phyloP scores from a whole-genome alignment of 2,329 filamentous ascomycete species.

The Boeremia lycopersici region DNA sequence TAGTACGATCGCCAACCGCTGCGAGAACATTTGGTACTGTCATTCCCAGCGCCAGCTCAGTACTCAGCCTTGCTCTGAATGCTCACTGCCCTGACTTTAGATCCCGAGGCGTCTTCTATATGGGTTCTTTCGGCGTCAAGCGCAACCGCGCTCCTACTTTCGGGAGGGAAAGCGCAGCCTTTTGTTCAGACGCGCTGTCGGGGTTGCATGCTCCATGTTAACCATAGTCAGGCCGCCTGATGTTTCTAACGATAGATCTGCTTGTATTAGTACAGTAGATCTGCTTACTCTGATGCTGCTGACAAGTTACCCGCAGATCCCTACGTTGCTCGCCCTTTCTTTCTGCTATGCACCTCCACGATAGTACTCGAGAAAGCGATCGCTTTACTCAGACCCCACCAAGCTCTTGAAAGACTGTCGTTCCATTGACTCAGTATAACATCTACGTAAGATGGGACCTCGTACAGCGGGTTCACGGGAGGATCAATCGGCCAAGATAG shows the following conservation, averaged over 20 bases:
- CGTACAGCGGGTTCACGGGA: background rate
- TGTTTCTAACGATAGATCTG: background rate
- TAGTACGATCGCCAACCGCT: background rate
- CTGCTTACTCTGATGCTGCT: background rate
- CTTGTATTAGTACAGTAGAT: background rate
- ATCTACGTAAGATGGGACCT: background rate
- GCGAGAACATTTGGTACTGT: background rate
- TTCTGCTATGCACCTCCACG: background rate
- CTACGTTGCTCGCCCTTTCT: background rate
- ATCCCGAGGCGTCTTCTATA: background rate
- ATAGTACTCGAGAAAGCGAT: background rate
- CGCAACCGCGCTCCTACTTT: background rate
- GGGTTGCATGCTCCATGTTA: background rate
- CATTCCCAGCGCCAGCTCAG: background rate
- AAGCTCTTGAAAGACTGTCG: too few species aligned
- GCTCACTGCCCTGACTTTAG: background rate
- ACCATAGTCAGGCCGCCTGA: background rate
- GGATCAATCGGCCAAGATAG: conserved; percentile 30
- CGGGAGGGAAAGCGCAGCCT: background rate
- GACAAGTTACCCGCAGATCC: background rate
- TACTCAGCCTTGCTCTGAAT: conserved; percentile 1
- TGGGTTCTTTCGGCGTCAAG: background rate
- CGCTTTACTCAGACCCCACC: background rate
- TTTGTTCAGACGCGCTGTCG: background rate
- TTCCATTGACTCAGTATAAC: too few species aligned